Evolutionary conservation across 2,329 filamentous ascomycete species (phyloP).

Genomic region (Diaporthe capsici): DNA sequence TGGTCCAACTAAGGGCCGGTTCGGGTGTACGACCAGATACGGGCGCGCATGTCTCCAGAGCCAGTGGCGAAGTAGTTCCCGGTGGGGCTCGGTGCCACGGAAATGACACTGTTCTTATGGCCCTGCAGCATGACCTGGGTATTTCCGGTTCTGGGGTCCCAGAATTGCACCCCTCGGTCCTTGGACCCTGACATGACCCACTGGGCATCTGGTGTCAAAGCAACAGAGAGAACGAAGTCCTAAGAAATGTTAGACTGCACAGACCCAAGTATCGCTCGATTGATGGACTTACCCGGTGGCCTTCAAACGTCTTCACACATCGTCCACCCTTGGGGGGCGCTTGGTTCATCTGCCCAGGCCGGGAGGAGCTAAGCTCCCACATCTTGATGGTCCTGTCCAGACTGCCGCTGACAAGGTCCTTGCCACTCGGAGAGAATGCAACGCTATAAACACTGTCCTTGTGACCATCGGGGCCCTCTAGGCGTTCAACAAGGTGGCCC

Average conservation of each 20-base stretch:
- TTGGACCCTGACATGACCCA: constrained; percentile 99
- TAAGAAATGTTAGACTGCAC: constrained; percentile 56
- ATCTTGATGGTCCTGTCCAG: constrained; percentile 99
- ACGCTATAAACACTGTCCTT: constrained; percentile 98
- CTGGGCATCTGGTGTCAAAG: constrained; percentile 90
- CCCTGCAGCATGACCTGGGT: constrained; percentile 99
- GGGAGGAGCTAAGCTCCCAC: constrained; percentile 89
- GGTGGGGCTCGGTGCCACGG: constrained; percentile 91
- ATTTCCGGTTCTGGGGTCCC: constrained; percentile 93
- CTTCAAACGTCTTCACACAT: constrained; percentile 97
- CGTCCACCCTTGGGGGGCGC: constrained; percentile 83
- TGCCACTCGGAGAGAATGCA: constrained; percentile 93
- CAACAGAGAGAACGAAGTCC: constrained; percentile 98
- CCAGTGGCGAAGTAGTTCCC: constrained; percentile 94
- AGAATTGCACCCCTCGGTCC: constrained; percentile 97
- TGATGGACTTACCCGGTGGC: constrained; percentile 80
- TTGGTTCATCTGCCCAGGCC: constrained; percentile 72
- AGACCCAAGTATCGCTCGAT: neutral
- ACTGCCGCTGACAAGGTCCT: constrained; percentile 93
- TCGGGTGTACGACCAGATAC: constrained; percentile 90
- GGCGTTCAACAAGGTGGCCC: constrained; percentile 88
- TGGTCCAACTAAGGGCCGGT: constrained; percentile 45
- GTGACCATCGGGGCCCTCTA: constrained; percentile 94
- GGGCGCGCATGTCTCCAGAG: constrained; percentile 96
- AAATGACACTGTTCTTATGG: constrained; percentile 99